A percentile compares a stretch with the other conserved stretches of the same genome.
These are phyloP conservation scores for Suhomyces wounanorum DNA, from an alignment of 1,139 yeast species.

Conservation along the genomic window DNA sequence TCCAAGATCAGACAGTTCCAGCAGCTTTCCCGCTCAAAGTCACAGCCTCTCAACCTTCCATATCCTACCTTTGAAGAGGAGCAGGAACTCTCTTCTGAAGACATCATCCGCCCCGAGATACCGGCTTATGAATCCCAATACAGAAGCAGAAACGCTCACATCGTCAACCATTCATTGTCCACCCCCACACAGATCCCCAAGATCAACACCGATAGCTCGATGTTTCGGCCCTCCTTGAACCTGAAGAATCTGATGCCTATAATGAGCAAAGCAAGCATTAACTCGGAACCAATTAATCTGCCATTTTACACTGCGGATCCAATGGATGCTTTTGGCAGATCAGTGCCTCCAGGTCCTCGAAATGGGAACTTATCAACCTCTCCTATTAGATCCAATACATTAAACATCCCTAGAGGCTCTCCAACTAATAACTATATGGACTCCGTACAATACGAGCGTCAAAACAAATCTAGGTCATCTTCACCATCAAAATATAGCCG, in stretches of 20 bases:
- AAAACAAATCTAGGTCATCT: conserved; percentile 25
- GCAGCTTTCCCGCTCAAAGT: conserved; percentile 15
- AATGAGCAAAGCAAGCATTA: background rate
- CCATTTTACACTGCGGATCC: conserved; percentile 3
- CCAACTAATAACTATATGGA: conserved; percentile 8
- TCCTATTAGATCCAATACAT: conserved; percentile 14
- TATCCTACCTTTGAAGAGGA: conserved; percentile 11
- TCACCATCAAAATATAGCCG: conserved; percentile 31
- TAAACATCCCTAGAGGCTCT: conserved; percentile 13
- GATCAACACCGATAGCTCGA: conserved; percentile 3
- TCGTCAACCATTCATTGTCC: conserved; percentile 12
- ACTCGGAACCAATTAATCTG: conserved; percentile 2
- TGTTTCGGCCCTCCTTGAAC: conserved; percentile 4
- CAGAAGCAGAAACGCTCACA: conserved; percentile 6
- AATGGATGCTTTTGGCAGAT: background rate
- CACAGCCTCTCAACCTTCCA: conserved; percentile 14
- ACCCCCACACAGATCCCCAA: conserved; percentile 12
- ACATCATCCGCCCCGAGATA: conserved; percentile 1
- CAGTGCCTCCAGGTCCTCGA: background rate
- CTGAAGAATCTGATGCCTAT: conserved; percentile 11
- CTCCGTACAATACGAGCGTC: conserved; percentile 4
- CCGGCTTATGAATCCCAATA: background rate
- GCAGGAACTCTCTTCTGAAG: conserved; percentile 1
- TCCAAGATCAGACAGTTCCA: conserved; percentile 16
- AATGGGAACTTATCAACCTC: background rate